A percentile compares a stretch with the other conserved stretches of the same genome.
Evolutionary conservation across 345 rosid species (phyloP).

Genomic region (Citrus cavaleriei): DNA sequence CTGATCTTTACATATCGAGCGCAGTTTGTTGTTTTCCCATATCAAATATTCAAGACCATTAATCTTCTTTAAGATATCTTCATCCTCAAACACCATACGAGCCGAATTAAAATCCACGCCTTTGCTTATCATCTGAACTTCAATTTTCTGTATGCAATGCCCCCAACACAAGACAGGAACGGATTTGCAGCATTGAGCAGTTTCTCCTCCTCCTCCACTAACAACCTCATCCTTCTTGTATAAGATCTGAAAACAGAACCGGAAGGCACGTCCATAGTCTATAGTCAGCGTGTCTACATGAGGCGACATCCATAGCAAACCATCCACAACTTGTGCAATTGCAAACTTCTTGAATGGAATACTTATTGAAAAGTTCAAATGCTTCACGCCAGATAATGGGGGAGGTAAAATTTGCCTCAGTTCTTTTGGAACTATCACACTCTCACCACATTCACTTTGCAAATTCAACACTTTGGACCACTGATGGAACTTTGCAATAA

Average conservation of each 20-base stretch:
- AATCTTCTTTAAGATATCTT: too few relatives aligned
- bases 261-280: neutral
- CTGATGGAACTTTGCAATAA: neutral
- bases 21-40: too few relatives aligned
- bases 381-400: neutral
- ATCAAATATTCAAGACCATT: too few relatives aligned
- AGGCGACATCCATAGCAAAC: constrained; percentile 6
- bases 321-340: neutral
- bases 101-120: too few relatives aligned
- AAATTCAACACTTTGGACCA: neutral
- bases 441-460: neutral
- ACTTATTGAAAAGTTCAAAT: neutral
- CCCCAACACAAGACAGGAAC: too few relatives aligned
- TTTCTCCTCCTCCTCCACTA: too few relatives aligned
- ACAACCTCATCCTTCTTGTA: too few relatives aligned
- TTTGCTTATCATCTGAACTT: too few relatives aligned
- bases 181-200: too few relatives aligned
- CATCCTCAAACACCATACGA: too few relatives aligned
- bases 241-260: neutral
- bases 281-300: neutral
- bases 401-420: neutral
- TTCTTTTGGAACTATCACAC: neutral
- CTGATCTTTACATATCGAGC: too few relatives aligned
- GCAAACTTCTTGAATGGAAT: rapidly evolving
- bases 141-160: too few relatives aligned